These are phyloP conservation scores for Mycena rosella DNA, from an alignment of 768 basidiomycete species.

Conservation along the genomic window DNA sequence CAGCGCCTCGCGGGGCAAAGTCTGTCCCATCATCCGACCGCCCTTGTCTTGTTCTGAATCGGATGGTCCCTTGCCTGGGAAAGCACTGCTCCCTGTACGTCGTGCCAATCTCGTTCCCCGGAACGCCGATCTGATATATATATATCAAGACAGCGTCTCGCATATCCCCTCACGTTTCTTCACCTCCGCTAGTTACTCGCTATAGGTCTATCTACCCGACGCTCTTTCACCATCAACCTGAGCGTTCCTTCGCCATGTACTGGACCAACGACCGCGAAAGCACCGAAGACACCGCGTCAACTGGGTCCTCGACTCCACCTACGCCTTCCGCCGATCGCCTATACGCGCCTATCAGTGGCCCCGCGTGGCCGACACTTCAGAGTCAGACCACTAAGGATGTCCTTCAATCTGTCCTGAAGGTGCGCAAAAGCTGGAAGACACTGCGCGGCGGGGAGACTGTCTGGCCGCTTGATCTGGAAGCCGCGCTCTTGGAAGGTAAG, in stretches of 20 bases:
- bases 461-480: conserved; percentile 86
- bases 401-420: conserved; percentile 74
- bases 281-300: conserved; percentile 31
- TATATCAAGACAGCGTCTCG: conserved; percentile 9
- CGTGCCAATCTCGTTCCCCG: conserved; percentile 27
- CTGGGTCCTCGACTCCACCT: conserved; percentile 29
- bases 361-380: conserved; percentile 40
- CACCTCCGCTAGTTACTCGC: background rate
- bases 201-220: conserved; percentile 10
- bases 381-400: conserved; percentile 65
- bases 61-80: conserved; percentile 30
- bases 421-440: conserved; percentile 83
- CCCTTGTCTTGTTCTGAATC: conserved; percentile 33
- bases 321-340: conserved; percentile 34
- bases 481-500: conserved; percentile 80
- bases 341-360: conserved; percentile 28
- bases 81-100: conserved; percentile 30
- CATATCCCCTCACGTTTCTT: conserved; percentile 13
- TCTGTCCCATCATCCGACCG: conserved; percentile 28
- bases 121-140: conserved; percentile 29
- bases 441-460: conserved; percentile 79
- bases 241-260: conserved; percentile 28
- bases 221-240: background rate
- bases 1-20: conserved; percentile 30
- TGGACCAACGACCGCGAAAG: conserved; percentile 29